These are phyloP conservation scores for Sugiyamaella pinicola DNA, from an alignment of 1,139 yeast genomes.

Conservation along the genomic window DNA sequence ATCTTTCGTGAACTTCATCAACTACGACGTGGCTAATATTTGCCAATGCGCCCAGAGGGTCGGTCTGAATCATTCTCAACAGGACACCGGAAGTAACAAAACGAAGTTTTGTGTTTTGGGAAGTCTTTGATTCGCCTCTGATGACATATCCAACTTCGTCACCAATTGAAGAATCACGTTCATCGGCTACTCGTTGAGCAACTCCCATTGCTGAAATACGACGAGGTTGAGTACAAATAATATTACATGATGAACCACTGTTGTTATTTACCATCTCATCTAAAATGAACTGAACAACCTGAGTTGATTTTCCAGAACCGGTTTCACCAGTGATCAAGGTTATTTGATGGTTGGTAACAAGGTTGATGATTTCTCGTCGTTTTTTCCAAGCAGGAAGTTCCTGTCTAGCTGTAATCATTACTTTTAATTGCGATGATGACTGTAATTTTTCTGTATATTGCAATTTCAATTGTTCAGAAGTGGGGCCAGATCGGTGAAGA, in stretches of 20 bases:
- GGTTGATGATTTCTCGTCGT: slow-evolving; percentile 54
- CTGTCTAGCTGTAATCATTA: slow-evolving; percentile 51
- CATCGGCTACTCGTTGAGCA: slow-evolving; percentile 90
- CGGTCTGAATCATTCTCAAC: slow-evolving; percentile 73
- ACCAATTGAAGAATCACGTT: slow-evolving; percentile 70
- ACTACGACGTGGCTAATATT: slow-evolving; percentile 69
- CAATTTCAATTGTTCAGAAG: slow-evolving; percentile 22
- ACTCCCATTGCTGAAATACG: slow-evolving; percentile 94
- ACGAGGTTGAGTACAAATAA: slow-evolving; percentile 92
- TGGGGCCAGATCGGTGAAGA: neutral
- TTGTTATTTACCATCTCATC: slow-evolving; percentile 53
- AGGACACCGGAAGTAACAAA: slow-evolving; percentile 94
- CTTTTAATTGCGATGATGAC: slow-evolving; percentile 35
- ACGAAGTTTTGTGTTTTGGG: slow-evolving; percentile 62
- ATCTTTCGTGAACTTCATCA: slow-evolving; percentile 96
- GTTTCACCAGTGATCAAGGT: slow-evolving; percentile 93
- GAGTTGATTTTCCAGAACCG: slow-evolving; percentile 95
- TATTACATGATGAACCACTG: slow-evolving; percentile 53
- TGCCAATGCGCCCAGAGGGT: slow-evolving; percentile 46
- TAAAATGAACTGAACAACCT: slow-evolving; percentile 82
- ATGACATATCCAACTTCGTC: slow-evolving; percentile 85
- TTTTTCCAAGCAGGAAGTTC: slow-evolving; percentile 84
- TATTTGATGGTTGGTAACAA: slow-evolving; percentile 62
- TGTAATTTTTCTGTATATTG: slow-evolving; percentile 24
- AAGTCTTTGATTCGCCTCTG: slow-evolving; percentile 81